These are phyloP conservation scores for Filosporella fistucella DNA, from an alignment of 495 filamentous ascomycete genomes.

Conservation along the genomic window DNA sequence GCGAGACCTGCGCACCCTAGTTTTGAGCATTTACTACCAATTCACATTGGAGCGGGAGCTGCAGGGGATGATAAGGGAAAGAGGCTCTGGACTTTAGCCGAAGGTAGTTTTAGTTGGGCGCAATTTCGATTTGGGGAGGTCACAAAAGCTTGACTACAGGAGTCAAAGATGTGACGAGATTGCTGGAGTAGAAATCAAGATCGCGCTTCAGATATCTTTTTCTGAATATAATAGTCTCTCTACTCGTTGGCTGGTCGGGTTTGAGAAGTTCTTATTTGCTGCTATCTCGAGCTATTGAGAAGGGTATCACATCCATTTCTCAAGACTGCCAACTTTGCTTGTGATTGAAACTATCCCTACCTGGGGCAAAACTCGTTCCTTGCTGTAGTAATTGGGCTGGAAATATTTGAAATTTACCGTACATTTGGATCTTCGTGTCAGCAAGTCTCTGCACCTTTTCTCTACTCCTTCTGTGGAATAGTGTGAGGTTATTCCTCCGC, in stretches of 20 bases:
- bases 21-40: slow-evolving; percentile 77
- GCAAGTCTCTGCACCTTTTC: too few species aligned
- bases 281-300: too few species aligned
- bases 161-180: background rate
- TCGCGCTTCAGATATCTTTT: background rate
- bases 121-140: slow-evolving; percentile 68
- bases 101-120: slow-evolving; percentile 69
- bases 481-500: too few species aligned
- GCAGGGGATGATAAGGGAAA: slow-evolving; percentile 58
- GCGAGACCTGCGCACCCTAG: slow-evolving; percentile 73
- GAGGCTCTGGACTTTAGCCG: slow-evolving; percentile 60
- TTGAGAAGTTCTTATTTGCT: too few species aligned
- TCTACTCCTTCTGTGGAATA: too few species aligned
- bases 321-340: background rate
- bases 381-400: too few species aligned
- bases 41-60: slow-evolving; percentile 70
- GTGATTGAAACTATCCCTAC: background rate
- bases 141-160: background rate
- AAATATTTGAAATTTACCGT: too few species aligned
- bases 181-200: background rate
- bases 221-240: too few species aligned
- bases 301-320: too few species aligned
- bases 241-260: too few species aligned
- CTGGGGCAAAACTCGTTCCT: too few species aligned
- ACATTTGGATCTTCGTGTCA: too few species aligned